These are phyloP conservation scores for Phytopythium litorale DNA, from an alignment of 352 stramenopile species.

Conservation along the genomic window DNA sequence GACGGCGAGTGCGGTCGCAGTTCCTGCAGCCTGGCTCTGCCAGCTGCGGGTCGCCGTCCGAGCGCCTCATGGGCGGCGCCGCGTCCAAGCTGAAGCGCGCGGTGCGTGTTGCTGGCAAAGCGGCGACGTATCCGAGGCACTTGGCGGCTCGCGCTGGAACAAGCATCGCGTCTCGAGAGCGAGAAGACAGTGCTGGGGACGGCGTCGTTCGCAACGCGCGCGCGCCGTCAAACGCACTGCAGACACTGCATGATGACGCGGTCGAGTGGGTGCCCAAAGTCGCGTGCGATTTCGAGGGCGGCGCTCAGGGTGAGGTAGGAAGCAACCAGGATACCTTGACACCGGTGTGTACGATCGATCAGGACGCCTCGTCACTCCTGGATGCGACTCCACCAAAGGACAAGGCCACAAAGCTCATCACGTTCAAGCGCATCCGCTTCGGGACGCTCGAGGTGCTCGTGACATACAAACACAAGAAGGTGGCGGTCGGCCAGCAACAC, in stretches of 20 bases:
- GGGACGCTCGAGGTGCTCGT: constrained; percentile 72
- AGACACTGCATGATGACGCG: constrained; percentile 39
- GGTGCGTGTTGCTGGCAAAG: constrained; percentile 59
- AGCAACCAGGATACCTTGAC: constrained; percentile 1
- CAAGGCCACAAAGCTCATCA: constrained; percentile 42
- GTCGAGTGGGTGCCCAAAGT: constrained; percentile 33
- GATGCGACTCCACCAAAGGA: constrained; percentile 41
- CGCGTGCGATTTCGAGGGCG: background rate
- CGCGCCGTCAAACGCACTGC: constrained; percentile 13
- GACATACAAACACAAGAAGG: constrained; percentile 82
- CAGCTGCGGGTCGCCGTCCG: background rate
- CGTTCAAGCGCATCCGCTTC: constrained; percentile 81
- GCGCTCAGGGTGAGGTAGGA: background rate
- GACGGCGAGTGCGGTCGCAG: constrained; percentile 36
- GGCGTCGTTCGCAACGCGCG: constrained; percentile 2
- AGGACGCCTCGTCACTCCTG: constrained; percentile 11
- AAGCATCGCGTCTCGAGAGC: background rate
- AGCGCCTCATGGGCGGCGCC: background rate
- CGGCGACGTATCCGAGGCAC: constrained; percentile 41
- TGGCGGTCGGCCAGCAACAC: constrained; percentile 9
- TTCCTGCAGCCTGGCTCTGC: constrained; percentile 35
- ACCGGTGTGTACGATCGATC: background rate
- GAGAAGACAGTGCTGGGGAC: background rate
- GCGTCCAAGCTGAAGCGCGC: constrained; percentile 54
- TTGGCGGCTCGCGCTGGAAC: constrained; percentile 17